A percentile compares a stretch with the other conserved stretches of the same genome.
phyloP scores from a whole-genome alignment of 495 filamentous ascomycete species.

The Neurospora sp. region DNA sequence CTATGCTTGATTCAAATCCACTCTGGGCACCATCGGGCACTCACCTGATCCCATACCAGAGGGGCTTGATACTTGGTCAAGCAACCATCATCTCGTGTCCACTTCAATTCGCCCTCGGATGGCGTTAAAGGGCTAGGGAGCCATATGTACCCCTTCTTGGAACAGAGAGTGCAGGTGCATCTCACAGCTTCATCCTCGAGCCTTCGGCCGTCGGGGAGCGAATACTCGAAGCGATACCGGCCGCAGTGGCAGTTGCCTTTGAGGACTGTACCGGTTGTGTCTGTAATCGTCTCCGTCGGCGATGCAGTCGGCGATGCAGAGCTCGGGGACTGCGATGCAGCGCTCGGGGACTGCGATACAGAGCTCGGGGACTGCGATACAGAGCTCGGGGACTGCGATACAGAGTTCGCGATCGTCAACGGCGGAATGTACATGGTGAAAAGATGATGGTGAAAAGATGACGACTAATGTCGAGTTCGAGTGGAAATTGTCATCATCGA shows the following conservation, averaged over 20 bases:
- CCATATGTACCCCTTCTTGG: conserved; percentile 17
- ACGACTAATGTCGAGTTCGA: neutral
- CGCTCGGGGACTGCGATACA: neutral
- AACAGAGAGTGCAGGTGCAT: conserved; percentile 17
- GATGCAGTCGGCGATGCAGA: neutral
- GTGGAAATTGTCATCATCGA: neutral
- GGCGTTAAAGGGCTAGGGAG: neutral
- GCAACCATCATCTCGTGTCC: conserved; percentile 2
- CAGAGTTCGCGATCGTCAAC: neutral
- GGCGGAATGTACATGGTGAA: neutral
- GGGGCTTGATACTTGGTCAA: conserved; percentile 2
- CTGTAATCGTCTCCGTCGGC: neutral
- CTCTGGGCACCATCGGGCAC: neutral
- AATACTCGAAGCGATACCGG: conserved; percentile 17
- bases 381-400: neutral
- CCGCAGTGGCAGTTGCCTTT: conserved; percentile 27
- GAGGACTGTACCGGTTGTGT: neutral
- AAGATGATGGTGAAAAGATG: neutral
- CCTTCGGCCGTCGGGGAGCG: neutral
- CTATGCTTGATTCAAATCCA: neutral
- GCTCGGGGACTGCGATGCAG: neutral
- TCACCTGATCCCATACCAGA: conserved; percentile 1
- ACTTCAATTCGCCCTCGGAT: neutral
- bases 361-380: neutral
- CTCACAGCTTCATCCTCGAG: conserved; percentile 3